phyloP scores from a whole-genome alignment of 1,284 basidiomycete genomes.

The Papiliotrema terrestris region DNA sequence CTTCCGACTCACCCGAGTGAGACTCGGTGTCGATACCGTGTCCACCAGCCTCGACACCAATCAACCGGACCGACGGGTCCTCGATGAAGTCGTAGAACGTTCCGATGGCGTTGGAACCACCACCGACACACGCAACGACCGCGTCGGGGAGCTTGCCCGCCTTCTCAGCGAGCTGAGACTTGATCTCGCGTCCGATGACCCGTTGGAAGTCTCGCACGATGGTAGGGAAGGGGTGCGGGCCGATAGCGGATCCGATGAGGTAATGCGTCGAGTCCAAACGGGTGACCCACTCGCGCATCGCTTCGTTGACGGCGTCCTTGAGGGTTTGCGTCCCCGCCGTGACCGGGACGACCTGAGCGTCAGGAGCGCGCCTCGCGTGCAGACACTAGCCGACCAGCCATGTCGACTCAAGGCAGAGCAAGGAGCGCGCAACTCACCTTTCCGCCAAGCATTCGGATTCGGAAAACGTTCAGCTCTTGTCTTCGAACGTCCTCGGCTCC shows the following conservation, averaged over 20 bases:
- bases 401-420: background rate
- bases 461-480: slow-evolving; percentile 95
- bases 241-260: slow-evolving; percentile 94
- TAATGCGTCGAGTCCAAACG: slow-evolving; percentile 93
- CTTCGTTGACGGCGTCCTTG: slow-evolving; percentile 97
- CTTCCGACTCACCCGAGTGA: slow-evolving; percentile 59
- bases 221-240: slow-evolving; percentile 98
- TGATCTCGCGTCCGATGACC: slow-evolving; percentile 93
- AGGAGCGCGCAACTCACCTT: slow-evolving; percentile 55
- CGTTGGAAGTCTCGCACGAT: slow-evolving; percentile 98
- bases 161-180: slow-evolving; percentile 70
- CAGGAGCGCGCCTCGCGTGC: too few relatives aligned
- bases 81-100: slow-evolving; percentile 92
- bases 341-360: slow-evolving; percentile 77
- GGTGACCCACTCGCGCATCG: slow-evolving; percentile 96
- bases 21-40: slow-evolving; percentile 80
- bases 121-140: slow-evolving; percentile 94
- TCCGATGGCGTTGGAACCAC: slow-evolving; percentile 96
- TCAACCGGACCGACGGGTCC: slow-evolving; percentile 73
- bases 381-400: too few relatives aligned
- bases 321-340: slow-evolving; percentile 89
- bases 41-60: slow-evolving; percentile 95
- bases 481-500: slow-evolving; percentile 96
- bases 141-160: slow-evolving; percentile 86
- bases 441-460: slow-evolving; percentile 95